Conservation (phyloP, 2,329 filamentous ascomycete species). For the Fusarium piperis region DNA sequence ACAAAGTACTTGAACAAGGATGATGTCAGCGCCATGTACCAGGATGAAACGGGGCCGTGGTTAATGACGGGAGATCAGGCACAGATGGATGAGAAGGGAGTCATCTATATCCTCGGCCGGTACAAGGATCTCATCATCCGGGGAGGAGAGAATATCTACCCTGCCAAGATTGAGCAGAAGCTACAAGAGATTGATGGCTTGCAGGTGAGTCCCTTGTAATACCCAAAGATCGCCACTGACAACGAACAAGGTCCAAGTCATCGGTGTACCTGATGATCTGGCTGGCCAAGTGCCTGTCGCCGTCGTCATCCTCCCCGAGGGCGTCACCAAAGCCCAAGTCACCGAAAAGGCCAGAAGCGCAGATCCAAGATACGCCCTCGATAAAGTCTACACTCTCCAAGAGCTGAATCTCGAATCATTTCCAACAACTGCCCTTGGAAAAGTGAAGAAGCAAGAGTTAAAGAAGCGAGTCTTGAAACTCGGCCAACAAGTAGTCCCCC, state of each 20-base stretch:
- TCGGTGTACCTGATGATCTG: conserved; percentile 55
- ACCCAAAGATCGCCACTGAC: conserved; percentile 7
- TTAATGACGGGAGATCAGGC: conserved; percentile 54
- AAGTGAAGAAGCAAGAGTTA: conserved; percentile 55
- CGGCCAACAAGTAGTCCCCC: not conserved
- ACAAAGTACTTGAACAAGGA: conserved; percentile 45
- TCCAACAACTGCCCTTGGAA: conserved; percentile 56
- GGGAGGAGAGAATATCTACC: conserved; percentile 57
- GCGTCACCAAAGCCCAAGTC: conserved; percentile 46
- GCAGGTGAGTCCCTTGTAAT: conserved; percentile 29
- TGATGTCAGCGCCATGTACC: conserved; percentile 48
- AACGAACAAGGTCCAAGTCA: conserved; percentile 48
- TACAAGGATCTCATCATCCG: conserved; percentile 59
- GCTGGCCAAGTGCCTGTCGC: conserved; percentile 60
- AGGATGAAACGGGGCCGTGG: conserved; percentile 48
- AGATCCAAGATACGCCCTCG: conserved; percentile 52
- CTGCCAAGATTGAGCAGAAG: conserved; percentile 48
- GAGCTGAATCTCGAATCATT: conserved; percentile 52
- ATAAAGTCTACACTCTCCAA: conserved; percentile 52
- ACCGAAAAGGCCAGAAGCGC: conserved; percentile 42
- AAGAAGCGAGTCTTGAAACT: conserved; percentile 34
- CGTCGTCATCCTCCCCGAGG: conserved; percentile 49
- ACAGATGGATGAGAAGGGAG: conserved; percentile 49
- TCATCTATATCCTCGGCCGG: conserved; percentile 52
- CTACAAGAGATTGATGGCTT: conserved; percentile 49